Evolutionary conservation across 2,329 filamentous ascomycete genomes (phyloP).

Genomic region (Stagonosporopsis tanaceti): DNA sequence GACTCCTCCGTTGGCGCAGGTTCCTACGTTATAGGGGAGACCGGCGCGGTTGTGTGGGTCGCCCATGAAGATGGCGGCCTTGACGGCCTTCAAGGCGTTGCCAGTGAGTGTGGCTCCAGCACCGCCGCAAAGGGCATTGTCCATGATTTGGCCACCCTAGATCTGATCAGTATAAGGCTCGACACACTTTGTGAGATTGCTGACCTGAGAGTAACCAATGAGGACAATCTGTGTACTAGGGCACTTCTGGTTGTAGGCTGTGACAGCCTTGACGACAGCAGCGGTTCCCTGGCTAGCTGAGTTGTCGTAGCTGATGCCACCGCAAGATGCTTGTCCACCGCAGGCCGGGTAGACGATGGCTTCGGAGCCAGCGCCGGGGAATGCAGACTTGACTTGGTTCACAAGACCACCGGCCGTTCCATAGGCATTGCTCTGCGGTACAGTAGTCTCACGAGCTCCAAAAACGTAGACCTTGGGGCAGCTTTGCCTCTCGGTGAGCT

Average conservation of each 20-base stretch:
- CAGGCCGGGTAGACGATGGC: conserved; percentile 64
- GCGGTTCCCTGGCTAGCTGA: conserved; percentile 66
- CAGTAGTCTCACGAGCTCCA: conserved; percentile 55
- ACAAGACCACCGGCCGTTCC: conserved; percentile 53
- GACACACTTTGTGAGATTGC: not conserved
- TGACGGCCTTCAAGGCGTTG: conserved; percentile 63
- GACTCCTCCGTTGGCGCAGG: conserved; percentile 66
- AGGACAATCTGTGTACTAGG: conserved; percentile 66
- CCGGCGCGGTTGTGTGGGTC: conserved; percentile 66
- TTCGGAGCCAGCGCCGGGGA: conserved; percentile 51
- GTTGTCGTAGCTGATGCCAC: conserved; percentile 66
- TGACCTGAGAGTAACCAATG: conserved; percentile 70
- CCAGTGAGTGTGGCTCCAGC: conserved; percentile 57
- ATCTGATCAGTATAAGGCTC: conserved; percentile 14
- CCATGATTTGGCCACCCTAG: conserved; percentile 69
- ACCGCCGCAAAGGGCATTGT: conserved; percentile 68
- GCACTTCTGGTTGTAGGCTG: conserved; percentile 64
- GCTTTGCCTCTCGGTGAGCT: conserved; percentile 45
- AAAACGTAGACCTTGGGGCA: conserved; percentile 57
- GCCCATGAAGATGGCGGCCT: conserved; percentile 71
- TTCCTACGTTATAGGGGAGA: conserved; percentile 68
- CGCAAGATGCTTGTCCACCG: conserved; percentile 66
- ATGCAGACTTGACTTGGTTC: conserved; percentile 51
- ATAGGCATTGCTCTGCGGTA: conserved; percentile 48
- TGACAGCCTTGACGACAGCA: conserved; percentile 68